These are phyloP conservation scores for Xenosphaeropsis pyriputrescens DNA, from an alignment of 2,329 filamentous ascomycete species.

Conservation along the genomic window DNA sequence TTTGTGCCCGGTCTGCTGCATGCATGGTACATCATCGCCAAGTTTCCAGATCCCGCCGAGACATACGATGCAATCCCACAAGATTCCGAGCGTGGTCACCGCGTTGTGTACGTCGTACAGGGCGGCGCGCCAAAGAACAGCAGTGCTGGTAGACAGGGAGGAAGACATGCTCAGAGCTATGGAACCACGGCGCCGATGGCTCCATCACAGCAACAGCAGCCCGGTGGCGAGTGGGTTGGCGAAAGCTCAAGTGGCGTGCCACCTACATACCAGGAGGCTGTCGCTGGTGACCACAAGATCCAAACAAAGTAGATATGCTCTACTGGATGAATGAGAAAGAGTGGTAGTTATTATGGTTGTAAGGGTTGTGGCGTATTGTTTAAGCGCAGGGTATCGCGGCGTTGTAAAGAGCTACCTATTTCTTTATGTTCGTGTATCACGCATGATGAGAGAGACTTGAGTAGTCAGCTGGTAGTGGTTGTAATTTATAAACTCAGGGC, in stretches of 20 bases:
- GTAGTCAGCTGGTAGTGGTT: too few species aligned
- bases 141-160: conserved; percentile 5
- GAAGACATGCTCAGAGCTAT: conserved; percentile 7
- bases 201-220: conserved; percentile 18
- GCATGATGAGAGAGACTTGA: too few species aligned
- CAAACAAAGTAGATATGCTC: conserved; percentile 29
- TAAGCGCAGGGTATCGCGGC: too few species aligned
- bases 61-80: conserved; percentile 51
- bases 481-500: too few species aligned
- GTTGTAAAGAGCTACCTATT: too few species aligned
- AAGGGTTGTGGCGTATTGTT: too few species aligned
- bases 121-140: conserved; percentile 13
- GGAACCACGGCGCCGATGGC: conserved; percentile 18
- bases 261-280: conserved; percentile 80
- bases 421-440: too few species aligned
- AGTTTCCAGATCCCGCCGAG: conserved; percentile 60
- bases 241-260: conserved; percentile 37
- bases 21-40: conserved; percentile 95
- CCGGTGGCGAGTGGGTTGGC: conserved; percentile 19
- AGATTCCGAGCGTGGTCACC: conserved; percentile 35
- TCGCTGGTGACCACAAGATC: conserved; percentile 82
- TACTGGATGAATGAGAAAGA: too few species aligned
- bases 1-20: conserved; percentile 81
- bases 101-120: conserved; percentile 61
- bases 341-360: too few species aligned